Evolutionary conservation across 495 filamentous ascomycete genomes (phyloP), one percentile per base, ranked within the genome.

Genomic region (Hypoxylon lienhwacheense): DNA sequence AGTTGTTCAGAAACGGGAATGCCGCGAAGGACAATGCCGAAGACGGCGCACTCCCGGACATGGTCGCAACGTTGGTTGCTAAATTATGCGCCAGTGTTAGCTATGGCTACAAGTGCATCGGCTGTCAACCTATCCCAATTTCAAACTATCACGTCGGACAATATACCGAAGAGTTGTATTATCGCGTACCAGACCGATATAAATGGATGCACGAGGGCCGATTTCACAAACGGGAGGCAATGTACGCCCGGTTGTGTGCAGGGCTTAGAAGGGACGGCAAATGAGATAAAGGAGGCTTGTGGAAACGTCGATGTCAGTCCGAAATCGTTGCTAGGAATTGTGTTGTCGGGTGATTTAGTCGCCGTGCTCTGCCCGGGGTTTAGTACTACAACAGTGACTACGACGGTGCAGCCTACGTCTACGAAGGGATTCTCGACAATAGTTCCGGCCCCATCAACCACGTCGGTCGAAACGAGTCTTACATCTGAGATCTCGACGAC

Each of bases 111-210:
- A 35, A 67, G 64, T 16, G 47, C 66, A 39, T 70, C 70, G 26
- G 70, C 71, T 28, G 55, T 77, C 20, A 67, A 66, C 15, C 47
- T 77, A 28, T 65, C 66, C 52, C 56, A 66, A 31, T 71, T 74
- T 41, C 67, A 74, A 25, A 26, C 61, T 47, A 70, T 77, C 49
- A 68, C 65, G 8, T 70, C 70, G 12, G 40, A 63, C 5, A 49
- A 59, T 6, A 61, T 74, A 36, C 66, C 71, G 0, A 63, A 70
- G 26, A 39, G 42, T 11, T 77, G 73, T 41, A 68, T 72, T 14
- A 43, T 68, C 10, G 69, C 70, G 32, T 77, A 77, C 53, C 69
- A 70, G 45, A 31, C 42, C 16, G 54, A 49, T 0, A 69, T 77
- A 24, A 14, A 46, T 4, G 62, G 65, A 35, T 77, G 73, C 57